phyloP scores from a whole-genome alignment of 176 grass and related monocot species.

The Leersia perrieri region DNA sequence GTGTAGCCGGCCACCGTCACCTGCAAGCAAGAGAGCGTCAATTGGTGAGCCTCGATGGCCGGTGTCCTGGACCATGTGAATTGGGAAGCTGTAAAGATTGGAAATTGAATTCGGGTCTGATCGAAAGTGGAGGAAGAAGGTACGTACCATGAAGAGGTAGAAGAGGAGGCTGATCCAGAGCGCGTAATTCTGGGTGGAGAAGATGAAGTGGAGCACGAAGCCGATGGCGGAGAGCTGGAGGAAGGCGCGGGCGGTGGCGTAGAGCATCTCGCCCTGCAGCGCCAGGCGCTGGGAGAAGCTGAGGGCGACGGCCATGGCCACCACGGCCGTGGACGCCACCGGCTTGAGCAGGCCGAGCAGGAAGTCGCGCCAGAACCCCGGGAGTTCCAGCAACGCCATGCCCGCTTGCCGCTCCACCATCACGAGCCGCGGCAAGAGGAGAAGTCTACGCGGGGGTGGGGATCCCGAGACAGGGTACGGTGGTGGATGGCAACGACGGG shows the following conservation, averaged over 20 bases:
- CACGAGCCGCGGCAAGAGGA: too few relatives aligned
- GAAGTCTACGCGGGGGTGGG: too few relatives aligned
- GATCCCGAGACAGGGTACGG: too few relatives aligned
- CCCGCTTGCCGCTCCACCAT: too few relatives aligned
- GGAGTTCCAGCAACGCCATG: too few relatives aligned
- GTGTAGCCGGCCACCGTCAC: conserved; percentile 65
- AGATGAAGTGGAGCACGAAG: conserved; percentile 97
- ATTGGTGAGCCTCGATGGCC: too few relatives aligned
- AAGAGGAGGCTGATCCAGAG: conserved; percentile 88
- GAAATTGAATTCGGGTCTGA: too few relatives aligned
- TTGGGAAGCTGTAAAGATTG: too few relatives aligned
- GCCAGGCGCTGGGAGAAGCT: conserved; percentile 70
- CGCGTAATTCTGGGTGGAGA: conserved; percentile 65
- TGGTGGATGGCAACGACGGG: too few relatives aligned
- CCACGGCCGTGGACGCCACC: conserved; percentile 49
- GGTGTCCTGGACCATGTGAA: too few relatives aligned
- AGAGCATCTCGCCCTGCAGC: conserved; percentile 79
- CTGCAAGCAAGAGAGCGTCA: too few relatives aligned
- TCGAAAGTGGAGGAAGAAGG: too few relatives aligned
- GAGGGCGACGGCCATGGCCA: conserved; percentile 73
- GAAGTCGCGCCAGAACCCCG: conserved; percentile 82
- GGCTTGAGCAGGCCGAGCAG: conserved; percentile 80
- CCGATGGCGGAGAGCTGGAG: conserved; percentile 93
- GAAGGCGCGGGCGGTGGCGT: conserved; percentile 80
- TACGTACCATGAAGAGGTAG: conserved; percentile 99